Conservation (phyloP, 1,284 basidiomycete species). For the Schizophyllum commune region DNA sequence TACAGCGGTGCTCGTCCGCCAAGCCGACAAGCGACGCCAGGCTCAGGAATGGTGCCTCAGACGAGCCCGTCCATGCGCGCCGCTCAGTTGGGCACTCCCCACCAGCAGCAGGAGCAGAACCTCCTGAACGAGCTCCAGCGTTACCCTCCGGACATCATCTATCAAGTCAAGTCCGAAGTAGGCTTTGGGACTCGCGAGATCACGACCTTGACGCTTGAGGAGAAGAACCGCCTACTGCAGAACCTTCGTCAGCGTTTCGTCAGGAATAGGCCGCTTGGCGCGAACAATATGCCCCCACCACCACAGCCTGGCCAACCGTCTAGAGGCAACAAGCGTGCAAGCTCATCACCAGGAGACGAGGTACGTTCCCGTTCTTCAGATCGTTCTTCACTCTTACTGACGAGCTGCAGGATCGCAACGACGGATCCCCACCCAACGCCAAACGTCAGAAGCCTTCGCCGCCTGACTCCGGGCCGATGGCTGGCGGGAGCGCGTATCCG, state of each 20-base stretch:
- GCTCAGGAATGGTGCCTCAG: slow-evolving; percentile 34
- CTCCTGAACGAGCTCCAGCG: slow-evolving; percentile 27
- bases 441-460: slow-evolving; percentile 1
- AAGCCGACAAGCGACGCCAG: slow-evolving; percentile 49
- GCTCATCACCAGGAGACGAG: slow-evolving; percentile 65
- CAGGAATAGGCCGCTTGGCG: slow-evolving; percentile 12
- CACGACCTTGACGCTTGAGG: slow-evolving; percentile 31
- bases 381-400: background rate
- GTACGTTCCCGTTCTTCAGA: slow-evolving; percentile 26
- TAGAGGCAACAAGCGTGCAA: slow-evolving; percentile 48
- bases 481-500: background rate
- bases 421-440: slow-evolving; percentile 3
- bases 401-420: background rate
- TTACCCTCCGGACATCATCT: slow-evolving; percentile 26
- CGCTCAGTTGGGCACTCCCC: slow-evolving; percentile 31
- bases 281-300: slow-evolving; percentile 22
- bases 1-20: slow-evolving; percentile 40
- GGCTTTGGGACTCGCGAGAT: slow-evolving; percentile 45
- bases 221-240: slow-evolving; percentile 42
- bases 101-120: slow-evolving; percentile 12
- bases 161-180: slow-evolving; percentile 35
- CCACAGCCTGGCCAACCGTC: slow-evolving; percentile 4
- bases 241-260: background rate
- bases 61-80: slow-evolving; percentile 47
- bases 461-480: background rate